Evolutionary conservation across 352 stramenopile genomes (phyloP), one percentile per base, ranked within the genome.

Genomic region (Globisporangium nunn): DNA sequence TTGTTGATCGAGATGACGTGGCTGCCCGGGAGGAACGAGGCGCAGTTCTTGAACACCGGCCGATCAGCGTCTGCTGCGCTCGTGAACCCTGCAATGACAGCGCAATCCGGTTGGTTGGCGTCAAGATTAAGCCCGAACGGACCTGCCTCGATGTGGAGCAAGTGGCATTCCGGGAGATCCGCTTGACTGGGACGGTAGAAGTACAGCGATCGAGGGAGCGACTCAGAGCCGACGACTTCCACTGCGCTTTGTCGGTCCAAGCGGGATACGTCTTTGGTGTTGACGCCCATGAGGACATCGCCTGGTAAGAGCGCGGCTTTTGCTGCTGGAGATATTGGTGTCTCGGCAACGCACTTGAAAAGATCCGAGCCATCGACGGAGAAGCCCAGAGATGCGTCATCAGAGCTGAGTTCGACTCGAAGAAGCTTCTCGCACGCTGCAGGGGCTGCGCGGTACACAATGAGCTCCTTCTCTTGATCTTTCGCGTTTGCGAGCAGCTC

Each of bases 1-100:
- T 74, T 69, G 47, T 93, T 91, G 44, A 96, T 79, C 12, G 64
- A 60, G 44, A 87, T 57, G 52, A 95, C 80, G 53, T 61, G 74
- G 52, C 73, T 83, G 6, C 67, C 70, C 6, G 73, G 71, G 18
- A 85, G 52, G 50, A 80, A 81, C 33, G 63, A 33, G 3, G 44
- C 58, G 39, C 72, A 79, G 11, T 40, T 31, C 11, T 64, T 62
- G 53, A 81, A 88, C 12, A 65, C 65, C 17, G 64, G 54, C 1
- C 72, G 73, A 14, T 70, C 59, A 5, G 69, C 67, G 40, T 83
- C 74, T 15, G 57, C 62, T 5, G 57, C 18, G 7, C 62, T 73
- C 8, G 71, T 81, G 45, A 86, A 86, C 0, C 70, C 70, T 12
- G 70, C 67, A 12, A 88, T 72, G 35, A 62, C 57, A 14, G 73